phyloP scores from a whole-genome alignment of 176 grass and related monocot species.

The Juncus effusus region DNA sequence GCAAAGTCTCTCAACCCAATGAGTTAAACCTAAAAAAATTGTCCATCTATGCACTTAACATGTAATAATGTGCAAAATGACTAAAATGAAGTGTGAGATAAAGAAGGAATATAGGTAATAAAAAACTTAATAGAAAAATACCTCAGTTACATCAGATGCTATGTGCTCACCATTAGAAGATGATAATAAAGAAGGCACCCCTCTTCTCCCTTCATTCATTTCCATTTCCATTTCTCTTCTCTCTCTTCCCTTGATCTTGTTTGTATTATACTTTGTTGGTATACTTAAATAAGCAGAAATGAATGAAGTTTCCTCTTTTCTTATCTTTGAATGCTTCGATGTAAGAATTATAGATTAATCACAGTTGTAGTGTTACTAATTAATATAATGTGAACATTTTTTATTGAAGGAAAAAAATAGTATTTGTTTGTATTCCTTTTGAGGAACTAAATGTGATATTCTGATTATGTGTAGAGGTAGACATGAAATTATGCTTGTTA shows the following conservation, averaged over 20 bases:
- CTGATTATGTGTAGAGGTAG: not conserved
- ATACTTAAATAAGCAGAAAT: too few species aligned
- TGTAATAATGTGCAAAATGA: too few species aligned
- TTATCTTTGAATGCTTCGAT: not conserved
- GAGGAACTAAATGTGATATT: not conserved
- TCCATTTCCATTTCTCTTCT: slow-evolving; percentile 27
- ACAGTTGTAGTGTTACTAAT: too few species aligned
- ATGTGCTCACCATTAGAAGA: slow-evolving; percentile 51
- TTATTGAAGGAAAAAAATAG: too few species aligned
- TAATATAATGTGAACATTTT: too few species aligned
- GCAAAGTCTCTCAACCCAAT: too few species aligned
- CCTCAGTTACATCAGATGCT: slow-evolving; percentile 62
- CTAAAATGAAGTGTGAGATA: too few species aligned
- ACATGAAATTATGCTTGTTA: not conserved
- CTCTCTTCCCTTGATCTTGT: not conserved
- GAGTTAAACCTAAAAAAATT: too few species aligned
- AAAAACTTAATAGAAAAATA: slow-evolving; percentile 18
- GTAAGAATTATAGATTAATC: too few species aligned
- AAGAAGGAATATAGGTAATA: too few species aligned
- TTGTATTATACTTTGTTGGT: too few species aligned
- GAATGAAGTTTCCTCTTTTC: not conserved
- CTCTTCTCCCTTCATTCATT: slow-evolving; percentile 56
- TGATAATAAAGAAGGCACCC: slow-evolving; percentile 49
- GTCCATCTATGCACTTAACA: too few species aligned
- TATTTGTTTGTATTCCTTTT: not conserved